phyloP scores from a whole-genome alignment of 2,329 filamentous ascomycete genomes.

The Zasmidium cellare region DNA sequence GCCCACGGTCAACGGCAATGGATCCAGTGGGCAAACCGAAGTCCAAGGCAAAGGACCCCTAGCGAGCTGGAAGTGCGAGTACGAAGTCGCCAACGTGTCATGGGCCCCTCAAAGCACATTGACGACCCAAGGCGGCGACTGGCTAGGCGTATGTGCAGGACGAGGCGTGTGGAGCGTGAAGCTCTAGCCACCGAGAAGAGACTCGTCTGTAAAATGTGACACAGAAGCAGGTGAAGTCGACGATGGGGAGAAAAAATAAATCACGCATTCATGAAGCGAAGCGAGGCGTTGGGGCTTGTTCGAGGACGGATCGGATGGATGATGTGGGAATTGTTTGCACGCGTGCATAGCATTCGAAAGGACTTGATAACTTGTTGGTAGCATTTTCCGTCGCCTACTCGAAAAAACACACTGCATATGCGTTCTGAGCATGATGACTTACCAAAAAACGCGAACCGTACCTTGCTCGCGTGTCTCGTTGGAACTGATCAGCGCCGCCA shows the following conservation, averaged over 20 bases:
- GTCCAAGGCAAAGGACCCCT: conserved; percentile 64
- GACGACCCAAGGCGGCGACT: conserved; percentile 71
- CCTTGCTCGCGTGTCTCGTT: too few relatives aligned
- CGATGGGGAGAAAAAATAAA: neutral
- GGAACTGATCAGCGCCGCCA: too few relatives aligned
- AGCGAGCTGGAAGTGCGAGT: conserved; percentile 81
- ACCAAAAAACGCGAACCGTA: too few relatives aligned
- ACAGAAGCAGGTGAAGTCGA: neutral
- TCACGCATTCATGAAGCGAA: neutral
- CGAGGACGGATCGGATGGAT: neutral
- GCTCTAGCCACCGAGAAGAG: conserved; percentile 39
- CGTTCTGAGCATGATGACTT: too few relatives aligned
- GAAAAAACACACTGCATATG: too few relatives aligned
- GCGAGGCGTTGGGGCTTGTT: neutral
- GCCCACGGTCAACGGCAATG: conserved; percentile 30
- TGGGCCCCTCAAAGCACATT: conserved; percentile 75
- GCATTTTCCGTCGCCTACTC: neutral
- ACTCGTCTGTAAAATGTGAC: neutral
- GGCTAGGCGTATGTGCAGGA: conserved; percentile 79
- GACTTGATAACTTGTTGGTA: neutral
- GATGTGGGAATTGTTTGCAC: neutral
- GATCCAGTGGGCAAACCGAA: conserved; percentile 27
- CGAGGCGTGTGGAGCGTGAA: conserved; percentile 78
- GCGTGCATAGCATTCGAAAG: neutral
- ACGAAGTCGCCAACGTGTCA: conserved; percentile 80